These are phyloP conservation scores for Elaphomyces granulatus DNA, from an alignment of 495 filamentous ascomycete genomes.

Conservation along the genomic window DNA sequence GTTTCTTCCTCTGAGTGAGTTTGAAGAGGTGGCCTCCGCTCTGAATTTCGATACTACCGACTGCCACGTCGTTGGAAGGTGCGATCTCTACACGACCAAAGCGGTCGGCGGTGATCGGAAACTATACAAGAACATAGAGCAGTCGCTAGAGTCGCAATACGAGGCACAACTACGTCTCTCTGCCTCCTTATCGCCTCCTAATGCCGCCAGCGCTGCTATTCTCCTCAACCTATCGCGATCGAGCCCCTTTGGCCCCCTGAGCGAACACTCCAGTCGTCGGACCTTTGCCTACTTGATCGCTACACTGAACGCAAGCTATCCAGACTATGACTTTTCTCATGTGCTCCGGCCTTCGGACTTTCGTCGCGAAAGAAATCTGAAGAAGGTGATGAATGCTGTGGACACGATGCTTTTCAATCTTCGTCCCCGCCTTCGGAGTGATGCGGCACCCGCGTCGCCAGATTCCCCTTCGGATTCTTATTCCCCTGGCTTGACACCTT, in stretches of 20 bases:
- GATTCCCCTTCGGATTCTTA: slow-evolving; percentile 33
- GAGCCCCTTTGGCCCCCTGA: slow-evolving; percentile 80
- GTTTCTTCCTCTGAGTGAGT: slow-evolving; percentile 82
- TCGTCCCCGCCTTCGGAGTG: slow-evolving; percentile 43
- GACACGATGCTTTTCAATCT: slow-evolving; percentile 77
- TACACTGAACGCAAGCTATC: slow-evolving; percentile 92
- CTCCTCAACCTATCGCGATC: slow-evolving; percentile 65
- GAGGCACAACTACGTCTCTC: slow-evolving; percentile 71
- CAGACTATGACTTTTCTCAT: slow-evolving; percentile 95
- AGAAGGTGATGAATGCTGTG: slow-evolving; percentile 65
- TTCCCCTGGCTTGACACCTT: slow-evolving; percentile 21
- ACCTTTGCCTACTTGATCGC: slow-evolving; percentile 95
- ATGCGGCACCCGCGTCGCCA: slow-evolving; percentile 31
- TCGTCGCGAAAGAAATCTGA: slow-evolving; percentile 57
- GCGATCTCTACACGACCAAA: slow-evolving; percentile 95
- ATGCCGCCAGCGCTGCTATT: slow-evolving; percentile 40
- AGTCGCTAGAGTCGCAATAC: slow-evolving; percentile 76
- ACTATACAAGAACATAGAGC: slow-evolving; percentile 86
- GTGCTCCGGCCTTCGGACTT: slow-evolving; percentile 81
- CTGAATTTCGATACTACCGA: slow-evolving; percentile 90
- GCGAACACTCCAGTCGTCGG: slow-evolving; percentile 70
- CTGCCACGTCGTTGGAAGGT: slow-evolving; percentile 76
- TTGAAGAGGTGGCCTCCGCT: slow-evolving; percentile 76
- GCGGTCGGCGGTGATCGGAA: slow-evolving; percentile 91
- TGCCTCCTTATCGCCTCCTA: slow-evolving; percentile 65